Base-by-base conservation (phyloP, 2,329 filamentous ascomycete species). In the Epichloe hybrida region DNA sequence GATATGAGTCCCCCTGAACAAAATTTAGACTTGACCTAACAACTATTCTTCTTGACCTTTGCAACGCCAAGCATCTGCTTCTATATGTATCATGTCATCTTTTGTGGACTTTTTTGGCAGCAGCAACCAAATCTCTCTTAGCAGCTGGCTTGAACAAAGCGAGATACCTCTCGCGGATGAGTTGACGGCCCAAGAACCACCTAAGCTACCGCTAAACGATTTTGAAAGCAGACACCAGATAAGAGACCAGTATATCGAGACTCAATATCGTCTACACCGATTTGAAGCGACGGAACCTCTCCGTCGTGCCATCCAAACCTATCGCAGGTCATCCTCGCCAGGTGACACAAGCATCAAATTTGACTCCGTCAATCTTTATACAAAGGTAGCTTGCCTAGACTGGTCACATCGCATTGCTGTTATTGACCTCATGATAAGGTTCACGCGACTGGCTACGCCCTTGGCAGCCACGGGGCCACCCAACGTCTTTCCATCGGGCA, bases 231-330 rank as follows among this genome's bases (percentile, higher is more conserved):
- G 47, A 4, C 48, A 41, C 13, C 45, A 54, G 20, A 39, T 55
- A 2, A 64, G 63, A 17, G 45, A 55, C 4, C 70, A 74, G 0
- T 95, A 95, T 52, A 70, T 95, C 0, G 70, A 79, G 35, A 76
- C 80, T 0, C 86, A 94, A 46, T 95, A 93, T 61, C 72, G 80
- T 3, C 75, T 95, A 1, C 72, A 88, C 7, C 76, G 89, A 3
- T 85, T 88, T 59, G 88, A 95, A 61, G 78, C 81, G 0, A 70
- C 86, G 3, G 77, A 84, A 12, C 76, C 82, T 1, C 71, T 95
- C 0, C 77, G 88, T 6, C 74, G 80, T 54, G 81, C 86, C 0
- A 75, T 95, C 1, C 66, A 69, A 0, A 66, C 72, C 12, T 75
- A 85, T 50, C 74, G 72, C 13, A 12, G 8, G 40, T 23, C 37